phyloP scores from a whole-genome alignment of 306 rosid genomes.

The Corylus americana region DNA sequence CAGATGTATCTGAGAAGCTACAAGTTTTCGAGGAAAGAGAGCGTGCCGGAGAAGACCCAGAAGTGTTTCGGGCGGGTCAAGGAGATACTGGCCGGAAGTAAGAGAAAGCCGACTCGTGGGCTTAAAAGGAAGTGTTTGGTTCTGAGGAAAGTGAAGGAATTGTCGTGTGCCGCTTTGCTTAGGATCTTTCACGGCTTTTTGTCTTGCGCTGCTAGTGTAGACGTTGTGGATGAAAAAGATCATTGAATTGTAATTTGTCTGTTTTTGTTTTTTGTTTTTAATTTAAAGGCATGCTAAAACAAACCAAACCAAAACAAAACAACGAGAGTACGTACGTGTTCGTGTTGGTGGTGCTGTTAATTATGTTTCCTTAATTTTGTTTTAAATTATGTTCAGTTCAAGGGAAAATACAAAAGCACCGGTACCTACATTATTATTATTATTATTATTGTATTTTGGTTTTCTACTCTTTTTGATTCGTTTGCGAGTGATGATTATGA shows the following conservation, averaged over 20 bases:
- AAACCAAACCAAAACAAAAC: too few relatives aligned
- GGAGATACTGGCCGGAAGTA: conserved; percentile 42
- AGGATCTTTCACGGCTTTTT: conserved; percentile 61
- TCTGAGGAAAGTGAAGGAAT: conserved; percentile 63
- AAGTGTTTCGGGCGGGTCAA: conserved; percentile 68
- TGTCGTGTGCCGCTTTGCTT: conserved; percentile 52
- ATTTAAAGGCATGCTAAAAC: too few relatives aligned
- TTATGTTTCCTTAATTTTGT: neutral
- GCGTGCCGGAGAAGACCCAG: conserved; percentile 63
- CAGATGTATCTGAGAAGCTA: conserved; percentile 86
- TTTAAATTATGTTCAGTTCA: conserved; percentile 23
- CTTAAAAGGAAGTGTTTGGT: conserved; percentile 60
- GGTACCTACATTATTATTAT: too few relatives aligned
- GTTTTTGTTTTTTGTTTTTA: too few relatives aligned
- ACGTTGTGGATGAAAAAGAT: conserved; percentile 45
- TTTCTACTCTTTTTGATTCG: neutral
- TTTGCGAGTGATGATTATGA: neutral
- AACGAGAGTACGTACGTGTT: too few relatives aligned
- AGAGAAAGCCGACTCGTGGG: neutral
- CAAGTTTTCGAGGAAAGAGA: conserved; percentile 75
- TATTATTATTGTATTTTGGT: neutral
- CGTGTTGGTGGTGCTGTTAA: too few relatives aligned
- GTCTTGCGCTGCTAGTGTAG: conserved; percentile 70
- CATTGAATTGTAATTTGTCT: neutral
- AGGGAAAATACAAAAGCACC: neutral